These are phyloP conservation scores for Mrakia hoshinonis DNA, from an alignment of 768 basidiomycete species.

Conservation along the genomic window DNA sequence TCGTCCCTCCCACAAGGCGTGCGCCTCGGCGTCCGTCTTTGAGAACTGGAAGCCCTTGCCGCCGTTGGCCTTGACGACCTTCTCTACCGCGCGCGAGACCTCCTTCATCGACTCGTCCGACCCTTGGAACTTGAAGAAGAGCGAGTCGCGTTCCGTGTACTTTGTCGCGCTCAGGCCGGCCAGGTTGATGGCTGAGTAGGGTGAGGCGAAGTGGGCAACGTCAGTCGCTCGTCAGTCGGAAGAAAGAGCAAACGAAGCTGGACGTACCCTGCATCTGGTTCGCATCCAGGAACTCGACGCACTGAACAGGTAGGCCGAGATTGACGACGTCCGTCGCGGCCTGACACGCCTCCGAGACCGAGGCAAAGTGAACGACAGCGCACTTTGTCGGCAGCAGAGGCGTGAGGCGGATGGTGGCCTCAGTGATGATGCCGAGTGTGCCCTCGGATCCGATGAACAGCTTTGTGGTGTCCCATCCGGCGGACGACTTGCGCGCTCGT, in stretches of 20 bases:
- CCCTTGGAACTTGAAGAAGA: slow-evolving; percentile 60
- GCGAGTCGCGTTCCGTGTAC: slow-evolving; percentile 65
- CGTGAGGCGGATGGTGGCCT: slow-evolving; percentile 74
- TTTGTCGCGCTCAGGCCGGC: slow-evolving; percentile 17
- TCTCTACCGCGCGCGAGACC: slow-evolving; percentile 53
- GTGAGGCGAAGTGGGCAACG: background rate
- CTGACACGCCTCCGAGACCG: slow-evolving; percentile 64
- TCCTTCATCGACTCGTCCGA: slow-evolving; percentile 50
- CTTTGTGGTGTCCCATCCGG: slow-evolving; percentile 29
- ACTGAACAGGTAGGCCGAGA: slow-evolving; percentile 25
- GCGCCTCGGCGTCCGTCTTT: slow-evolving; percentile 53
- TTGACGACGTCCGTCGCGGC: slow-evolving; percentile 66
- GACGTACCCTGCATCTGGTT: slow-evolving; percentile 18
- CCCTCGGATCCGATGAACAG: slow-evolving; percentile 42
- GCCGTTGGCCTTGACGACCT: slow-evolving; percentile 59
- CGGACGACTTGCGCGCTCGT: slow-evolving; percentile 32
- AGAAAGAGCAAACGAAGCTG: background rate
- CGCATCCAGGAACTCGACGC: slow-evolving; percentile 59
- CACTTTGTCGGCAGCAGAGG: slow-evolving; percentile 75
- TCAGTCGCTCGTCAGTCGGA: background rate
- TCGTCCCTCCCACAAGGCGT: slow-evolving; percentile 70
- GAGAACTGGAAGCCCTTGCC: slow-evolving; percentile 65
- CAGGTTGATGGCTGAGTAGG: slow-evolving; percentile 11
- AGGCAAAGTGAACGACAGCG: slow-evolving; percentile 77
- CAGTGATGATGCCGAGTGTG: slow-evolving; percentile 80